Evolutionary conservation across 1,284 basidiomycete genomes (phyloP), one percentile per base, ranked within the genome.

Genomic region (Tremellales sp.): DNA sequence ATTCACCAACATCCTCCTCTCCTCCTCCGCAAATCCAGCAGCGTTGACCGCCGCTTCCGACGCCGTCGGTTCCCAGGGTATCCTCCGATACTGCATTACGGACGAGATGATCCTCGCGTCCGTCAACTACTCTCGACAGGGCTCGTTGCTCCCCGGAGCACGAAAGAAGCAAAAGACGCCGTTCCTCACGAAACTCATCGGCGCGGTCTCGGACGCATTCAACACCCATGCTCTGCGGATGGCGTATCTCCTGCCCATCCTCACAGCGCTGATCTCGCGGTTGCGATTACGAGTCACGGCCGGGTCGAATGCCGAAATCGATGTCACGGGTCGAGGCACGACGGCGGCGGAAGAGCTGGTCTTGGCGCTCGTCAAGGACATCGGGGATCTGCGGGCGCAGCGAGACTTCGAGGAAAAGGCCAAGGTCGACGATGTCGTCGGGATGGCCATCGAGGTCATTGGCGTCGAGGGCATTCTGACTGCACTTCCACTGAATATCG

Each of bases 361-460:
- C 19, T 68, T 86, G 37, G 82, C 84, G 27, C 69, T 91, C n/a
- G 78, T 97, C 40, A 74, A 78, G 53, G 81, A 82, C 47, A 76
- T 95, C 24, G 89, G 84, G 2, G 82, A 85, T 34, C 72, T 95
- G 50, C 77, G 94, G 34, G 76, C 80, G 28, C 78, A 86, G 61
- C 87, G 85, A 70, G 81, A 78, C 4, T 98, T 98, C 63, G 92
- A 97, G 70, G 80, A 86, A 70, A 93, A 91, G 70, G 90, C 93
- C 67, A 81, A 81, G 39, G 91, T 85, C 21, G 95, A 99, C 69
- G 76, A 76, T 4, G 83, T 86, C 1, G 74, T 98, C 31, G 83
- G 85, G 4, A 81, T 81, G 25, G 88, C 91, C 1, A 87, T 97
- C 78, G 81, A 84, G 57, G 79, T 90, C 2, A 76, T 95, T 48